Base-by-base conservation (phyloP, 495 filamentous ascomycete genomes). In the Choiromyces venosus region DNA sequence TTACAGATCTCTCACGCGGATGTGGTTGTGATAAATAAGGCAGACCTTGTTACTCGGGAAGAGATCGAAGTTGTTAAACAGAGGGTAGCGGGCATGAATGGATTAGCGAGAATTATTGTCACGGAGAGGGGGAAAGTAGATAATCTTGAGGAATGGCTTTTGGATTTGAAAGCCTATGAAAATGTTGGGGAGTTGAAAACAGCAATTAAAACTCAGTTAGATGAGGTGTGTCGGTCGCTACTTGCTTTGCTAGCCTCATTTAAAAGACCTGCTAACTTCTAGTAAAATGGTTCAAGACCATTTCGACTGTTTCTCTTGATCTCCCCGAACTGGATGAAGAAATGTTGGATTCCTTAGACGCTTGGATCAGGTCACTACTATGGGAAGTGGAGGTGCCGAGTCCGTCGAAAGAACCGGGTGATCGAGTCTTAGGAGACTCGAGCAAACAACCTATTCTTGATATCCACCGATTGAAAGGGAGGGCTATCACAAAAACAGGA, bases 1-100 rank as follows among this genome's bases (percentile, higher is more conserved):
- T 87, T 97, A 73, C 95, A 99, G 78, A 96, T 98, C 56, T 96
- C 92, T 3, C 94, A 97, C 80, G 96, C 95, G n/a, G 95, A 99
- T 83, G 92, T 97, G 21, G 87, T 99, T 29, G 87, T 99, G 56
- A 87, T 99, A 65, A 99, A 98, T 83, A 99, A 99, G 82, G 85
- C 88, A n/a, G 95, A 99, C 81, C 84, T 97, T 0, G 93, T 98
- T n/a, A 87, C 87, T 19, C 78, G 84, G 0, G 82, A 87, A 16
- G 89, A 96, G 74, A 84, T 99, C 18, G 83, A 87, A 16, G 81
- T 73, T 2, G 89, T 96, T 9, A 84, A 83, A 73, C 86, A 88
- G 38, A 86, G 94, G 44, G 87, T 98, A 61, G 81, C 84, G 42
- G 88, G 91, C 21, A 98, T 99, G 81, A 99, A 99, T 81, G 92